Percentiles rank a stretch among this genome's conserved stretches.
Evolutionary conservation across 2,329 filamentous ascomycete genomes (phyloP).

Genomic region (Hypoxylon sp.): DNA sequence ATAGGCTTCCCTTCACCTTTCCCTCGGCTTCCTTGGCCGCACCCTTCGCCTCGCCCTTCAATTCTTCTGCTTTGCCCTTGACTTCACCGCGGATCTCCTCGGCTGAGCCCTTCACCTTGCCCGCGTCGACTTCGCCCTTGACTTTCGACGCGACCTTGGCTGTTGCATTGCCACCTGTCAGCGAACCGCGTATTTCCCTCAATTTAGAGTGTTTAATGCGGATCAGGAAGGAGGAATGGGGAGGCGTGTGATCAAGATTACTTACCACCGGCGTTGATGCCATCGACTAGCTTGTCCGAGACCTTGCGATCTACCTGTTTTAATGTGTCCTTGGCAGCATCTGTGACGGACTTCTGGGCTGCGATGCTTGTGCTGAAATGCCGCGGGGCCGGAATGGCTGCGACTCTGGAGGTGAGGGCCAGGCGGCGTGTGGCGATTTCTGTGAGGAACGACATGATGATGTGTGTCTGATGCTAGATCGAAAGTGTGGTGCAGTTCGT

Average conservation of each 20-base stretch:
- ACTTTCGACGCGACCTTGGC: slow-evolving; percentile 60
- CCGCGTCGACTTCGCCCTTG: slow-evolving; percentile 59
- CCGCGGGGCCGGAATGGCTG: slow-evolving; percentile 58
- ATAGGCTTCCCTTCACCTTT: slow-evolving; percentile 50
- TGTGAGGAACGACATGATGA: slow-evolving; percentile 67
- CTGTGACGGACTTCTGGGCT: slow-evolving; percentile 63
- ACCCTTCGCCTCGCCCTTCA: slow-evolving; percentile 45
- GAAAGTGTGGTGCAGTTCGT: background rate
- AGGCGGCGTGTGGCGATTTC: slow-evolving; percentile 60
- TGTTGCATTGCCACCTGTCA: slow-evolving; percentile 31
- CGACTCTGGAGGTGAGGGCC: slow-evolving; percentile 53
- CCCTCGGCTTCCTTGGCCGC: slow-evolving; percentile 53
- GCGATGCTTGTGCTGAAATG: slow-evolving; percentile 63
- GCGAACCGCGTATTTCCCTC: background rate
- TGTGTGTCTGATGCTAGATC: background rate
- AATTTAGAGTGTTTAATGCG: background rate
- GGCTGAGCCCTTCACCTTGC: slow-evolving; percentile 54
- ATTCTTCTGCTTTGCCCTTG: slow-evolving; percentile 54
- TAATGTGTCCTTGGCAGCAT: slow-evolving; percentile 69
- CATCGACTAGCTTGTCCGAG: slow-evolving; percentile 71
- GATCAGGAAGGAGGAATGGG: too few species aligned
- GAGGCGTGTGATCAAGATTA: slow-evolving; percentile 27
- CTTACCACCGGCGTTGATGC: slow-evolving; percentile 70
- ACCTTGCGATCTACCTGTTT: slow-evolving; percentile 71
- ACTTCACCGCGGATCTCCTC: slow-evolving; percentile 55